Base-by-base conservation (phyloP, 2,329 filamentous ascomycete species). In the Diaporthe sp. region DNA sequence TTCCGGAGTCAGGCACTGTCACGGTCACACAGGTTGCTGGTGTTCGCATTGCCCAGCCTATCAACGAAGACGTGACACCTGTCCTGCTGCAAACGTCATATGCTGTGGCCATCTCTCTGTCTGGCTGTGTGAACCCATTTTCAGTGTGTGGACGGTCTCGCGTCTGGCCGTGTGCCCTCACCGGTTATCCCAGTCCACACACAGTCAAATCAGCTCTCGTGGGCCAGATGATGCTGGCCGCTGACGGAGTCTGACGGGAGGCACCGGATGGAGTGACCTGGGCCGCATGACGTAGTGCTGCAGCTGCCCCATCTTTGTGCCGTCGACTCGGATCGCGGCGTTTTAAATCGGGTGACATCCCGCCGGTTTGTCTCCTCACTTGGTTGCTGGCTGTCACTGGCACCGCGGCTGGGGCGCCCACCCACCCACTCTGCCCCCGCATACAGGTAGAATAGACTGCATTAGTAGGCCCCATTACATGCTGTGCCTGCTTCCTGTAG, bases 1-100 rank as follows among this genome's bases (percentile, higher is more conserved):
- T 72, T 72, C 60, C 53, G 53, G 37, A 65, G 25, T 31, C 60
- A 65, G 60, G 57, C 34, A n/a, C 34, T 9, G 63, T 55, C 57
- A 39, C n/a, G 34, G 71, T 55, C 72, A 60, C 72, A 53, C 71
- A 58, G 47, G 42, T 4, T 39, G 47, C 47, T 55, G 31, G 42
- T 20, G 31, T 31, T 63, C 3, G 42, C 60, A 37, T 28, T 20
- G 17, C n/a, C 39, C 42, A 60, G n/a, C 70, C 73, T 63, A 58
- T 74, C 75, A 74, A 71, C 74, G 28, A 57, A 61, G 63, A 37
- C 71, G 65, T 74, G 75, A 71, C 75, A 76, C 75, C 63, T 76
- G 75, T 76, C 75, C 75, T 63, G 71, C 63, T 76, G 71, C 63
- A 76, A 68, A 76, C 75, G 75, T 76, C 75, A 76, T 76, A 73